Evolutionary conservation across 2,329 filamentous ascomycete genomes (phyloP), one percentile per base, ranked within the genome.

Genomic region (Botrytis hyacinthi): DNA sequence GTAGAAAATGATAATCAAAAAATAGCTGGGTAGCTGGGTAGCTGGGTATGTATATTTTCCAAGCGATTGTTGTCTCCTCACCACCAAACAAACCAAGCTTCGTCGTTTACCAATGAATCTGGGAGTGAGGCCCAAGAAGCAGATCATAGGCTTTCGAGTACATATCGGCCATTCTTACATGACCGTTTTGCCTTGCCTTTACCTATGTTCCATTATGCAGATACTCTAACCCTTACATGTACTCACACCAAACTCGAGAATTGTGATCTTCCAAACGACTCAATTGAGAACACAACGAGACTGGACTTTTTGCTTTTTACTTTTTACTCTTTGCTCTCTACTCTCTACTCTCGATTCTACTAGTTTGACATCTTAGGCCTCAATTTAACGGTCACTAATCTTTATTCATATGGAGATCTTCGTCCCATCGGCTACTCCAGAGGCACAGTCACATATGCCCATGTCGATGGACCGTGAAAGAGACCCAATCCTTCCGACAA

Each of bases 51-150:
- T 54, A 54, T 54, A 29, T 42, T 62, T 20, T 51, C 22, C 35
- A 44, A 57, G 57, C 70, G 18, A 76, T 76, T 77, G 76, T 78
- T 73, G 51, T 29, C 51, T 29, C 78, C 74, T 77, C 70, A 70
- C n/a, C 51, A 18, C 51, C 16, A 57, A 8, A 9, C 16, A 57
- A 8, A 9, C 67, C 67, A 46, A 71, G 71, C 72, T 73, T 74
- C 73, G 76, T 75, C 76, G 73, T 74, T 75, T 73, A 51, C 78
- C 76, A 79, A 78, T 79, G 75, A 72, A 48, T 66, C 73, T 63
- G 42, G n/a, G 48, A 29, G 70, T 40, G 69, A 67, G 54, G 48
- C 72, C 35, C 71, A 70, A 66, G 73, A 40, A 65, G 65, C 69
- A 67, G 71, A 74, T 77, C 76, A 79, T 78, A 79, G 78, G 79